These are phyloP conservation scores for Paramecium pentaurelia DNA, from an alignment of 73 alveolate species.

Conservation along the genomic window DNA sequence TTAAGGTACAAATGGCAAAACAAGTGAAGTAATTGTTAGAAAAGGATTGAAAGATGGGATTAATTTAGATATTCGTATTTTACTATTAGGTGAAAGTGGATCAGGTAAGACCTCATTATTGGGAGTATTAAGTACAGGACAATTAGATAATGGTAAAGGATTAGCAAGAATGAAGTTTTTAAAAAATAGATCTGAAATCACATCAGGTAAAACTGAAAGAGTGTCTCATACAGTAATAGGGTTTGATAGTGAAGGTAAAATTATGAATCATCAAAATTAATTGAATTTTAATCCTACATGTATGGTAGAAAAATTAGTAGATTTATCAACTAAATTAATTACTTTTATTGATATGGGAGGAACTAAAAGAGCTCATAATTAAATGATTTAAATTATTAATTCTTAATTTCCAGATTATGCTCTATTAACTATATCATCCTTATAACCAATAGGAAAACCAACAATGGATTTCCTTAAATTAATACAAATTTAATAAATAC, in stretches of 20 bases:
- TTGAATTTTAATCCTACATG: neutral
- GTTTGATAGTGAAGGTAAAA: conserved; percentile 88
- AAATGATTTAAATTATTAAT: conserved; percentile 80
- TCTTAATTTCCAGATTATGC: conserved; percentile 90
- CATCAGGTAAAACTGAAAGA: conserved; percentile 89
- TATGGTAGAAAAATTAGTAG: neutral
- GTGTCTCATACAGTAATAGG: conserved; percentile 89
- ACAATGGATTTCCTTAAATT: conserved; percentile 80
- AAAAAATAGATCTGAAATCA: conserved; percentile 85
- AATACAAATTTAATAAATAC: conserved; percentile 79
- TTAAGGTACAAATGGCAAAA: conserved; percentile 80
- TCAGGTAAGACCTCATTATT: conserved; percentile 83
- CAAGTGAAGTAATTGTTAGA: conserved; percentile 87
- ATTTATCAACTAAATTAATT: conserved; percentile 39
- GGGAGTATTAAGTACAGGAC: conserved; percentile 87
- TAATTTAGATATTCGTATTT: conserved; percentile 82
- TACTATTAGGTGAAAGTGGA: conserved; percentile 86
- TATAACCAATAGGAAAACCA: conserved; percentile 68
- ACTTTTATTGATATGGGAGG: conserved; percentile 97
- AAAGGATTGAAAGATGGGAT: conserved; percentile 75
- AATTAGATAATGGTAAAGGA: conserved; percentile 91
- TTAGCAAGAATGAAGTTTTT: conserved; percentile 82
- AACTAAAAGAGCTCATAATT: conserved; percentile 83
- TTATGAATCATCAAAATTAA: conserved; percentile 71
- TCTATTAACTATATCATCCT: conserved; percentile 78